A percentile compares a stretch with the other conserved stretches of the same genome.
Evolutionary conservation across 2,329 filamentous ascomycete species (phyloP).

Genomic region (Coniochaeta sp.): DNA sequence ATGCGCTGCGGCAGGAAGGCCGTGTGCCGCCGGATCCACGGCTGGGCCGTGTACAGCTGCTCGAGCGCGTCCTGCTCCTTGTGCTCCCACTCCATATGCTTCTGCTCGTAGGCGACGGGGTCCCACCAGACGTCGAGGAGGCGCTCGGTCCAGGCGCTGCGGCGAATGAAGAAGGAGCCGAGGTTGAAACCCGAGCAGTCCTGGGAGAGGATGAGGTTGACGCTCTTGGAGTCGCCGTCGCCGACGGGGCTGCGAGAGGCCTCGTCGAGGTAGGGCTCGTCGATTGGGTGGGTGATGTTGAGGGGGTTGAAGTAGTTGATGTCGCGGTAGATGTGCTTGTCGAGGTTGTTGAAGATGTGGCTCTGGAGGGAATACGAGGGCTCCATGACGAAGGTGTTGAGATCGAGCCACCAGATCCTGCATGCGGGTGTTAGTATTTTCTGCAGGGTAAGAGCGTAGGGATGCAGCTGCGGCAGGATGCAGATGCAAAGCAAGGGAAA

Average conservation of each 20-base stretch:
- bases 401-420: constrained; percentile 99
- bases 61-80: constrained; percentile 96
- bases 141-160: constrained; percentile 83
- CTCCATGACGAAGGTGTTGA: constrained; percentile 98
- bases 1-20: constrained; percentile 86
- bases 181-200: constrained; percentile 96
- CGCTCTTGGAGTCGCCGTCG: constrained; percentile 68
- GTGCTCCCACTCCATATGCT: constrained; percentile 98
- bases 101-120: constrained; percentile 93
- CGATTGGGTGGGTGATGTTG: constrained; percentile 81
- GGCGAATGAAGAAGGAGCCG: constrained; percentile 85
- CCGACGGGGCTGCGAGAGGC: constrained; percentile 65
- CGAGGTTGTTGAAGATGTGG: constrained; percentile 81
- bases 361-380: constrained; percentile 80
- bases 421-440: constrained; percentile 16
- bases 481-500: no score
- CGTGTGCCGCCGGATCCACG: constrained; percentile 84
- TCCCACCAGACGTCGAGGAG: constrained; percentile 98
- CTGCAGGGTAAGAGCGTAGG: no score
- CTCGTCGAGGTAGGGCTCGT: constrained; percentile 67
- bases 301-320: constrained; percentile 95
- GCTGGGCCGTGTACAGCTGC: constrained; percentile 83
- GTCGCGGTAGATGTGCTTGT: constrained; percentile 75
- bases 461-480: no score
- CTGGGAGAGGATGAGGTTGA: constrained; percentile 85